Evolutionary conservation across 345 rosid genomes (phyloP), one percentile per base, ranked within the genome.

Genomic region (Rhodamnia argentea): DNA sequence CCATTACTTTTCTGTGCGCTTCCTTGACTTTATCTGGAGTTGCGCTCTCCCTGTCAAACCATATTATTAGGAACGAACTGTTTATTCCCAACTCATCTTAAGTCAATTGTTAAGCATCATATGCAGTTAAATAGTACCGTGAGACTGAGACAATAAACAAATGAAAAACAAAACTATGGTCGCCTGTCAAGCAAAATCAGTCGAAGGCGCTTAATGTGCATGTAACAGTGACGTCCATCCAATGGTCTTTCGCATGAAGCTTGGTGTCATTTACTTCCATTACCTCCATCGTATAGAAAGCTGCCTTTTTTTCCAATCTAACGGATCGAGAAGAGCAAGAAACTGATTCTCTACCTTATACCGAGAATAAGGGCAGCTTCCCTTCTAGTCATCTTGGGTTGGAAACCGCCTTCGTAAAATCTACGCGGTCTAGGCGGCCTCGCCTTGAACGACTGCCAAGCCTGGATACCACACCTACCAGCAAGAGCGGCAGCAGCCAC

Each of bases 1-100:
- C 97, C 98, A 96, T 95, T 32, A 94, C 98, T 90, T 83, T 94
- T 91, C 96, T 91, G 85, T 96, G 98, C 24, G 98, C 99, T 90
- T 95, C 98, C 91, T 92, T 94, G 74, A 95, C 95, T 89, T 96
- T 95, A 81, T 92, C 98, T 0, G 92, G 86, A 29, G 94, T 37
- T 15, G 93, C 95, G 87, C 82, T 91, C 88, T 94, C 98, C 93
- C 98, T 95, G 89, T 86, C 76, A 62, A 88, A 75, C 56, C 87
- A 89, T 50, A 84, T 23, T 15, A 55, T n/a, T 27, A 44, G 29
- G 52, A 60, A 10, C 59, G 2, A 54, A n/a, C 84, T 52, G 78
- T 32, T 64, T 18, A 70, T 18, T 70, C 78, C 44, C 24, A 4
- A 32, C 78, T 70, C 78, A 32, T 32, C 78, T 18, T 23, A 70